A percentile compares a stretch with the other conserved stretches of the same genome.
Conservation (phyloP, 2,329 filamentous ascomycete species). For the Fusarium sp. region DNA sequence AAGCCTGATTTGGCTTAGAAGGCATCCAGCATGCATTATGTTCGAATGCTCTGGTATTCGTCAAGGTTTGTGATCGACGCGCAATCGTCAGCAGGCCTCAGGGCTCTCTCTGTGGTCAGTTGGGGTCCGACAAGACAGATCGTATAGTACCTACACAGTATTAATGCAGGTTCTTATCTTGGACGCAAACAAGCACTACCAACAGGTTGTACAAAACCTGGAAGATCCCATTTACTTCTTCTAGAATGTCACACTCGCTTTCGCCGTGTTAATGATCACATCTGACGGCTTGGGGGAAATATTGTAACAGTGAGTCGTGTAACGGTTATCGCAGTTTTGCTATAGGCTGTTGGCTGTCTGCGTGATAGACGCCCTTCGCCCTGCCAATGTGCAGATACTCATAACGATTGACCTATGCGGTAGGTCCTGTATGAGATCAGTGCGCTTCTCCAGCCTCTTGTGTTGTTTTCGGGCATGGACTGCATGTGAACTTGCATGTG, state of each 20-base stretch:
- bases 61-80: background rate
- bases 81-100: background rate
- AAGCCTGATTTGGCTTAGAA: background rate
- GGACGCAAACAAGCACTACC: background rate
- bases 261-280: background rate
- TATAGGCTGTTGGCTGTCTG: background rate
- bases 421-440: slow-evolving; percentile 3
- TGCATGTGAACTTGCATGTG: slow-evolving; percentile 8
- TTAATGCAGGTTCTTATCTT: background rate
- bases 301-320: background rate
- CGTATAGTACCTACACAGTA: background rate
- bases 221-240: slow-evolving; percentile 5
- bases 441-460: slow-evolving; percentile 11
- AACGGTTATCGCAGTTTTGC: background rate
- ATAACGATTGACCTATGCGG: background rate
- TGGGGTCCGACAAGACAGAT: slow-evolving; percentile 1
- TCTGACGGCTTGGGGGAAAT: background rate
- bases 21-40: background rate
- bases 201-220: background rate
- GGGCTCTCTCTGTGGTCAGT: slow-evolving; percentile 10
- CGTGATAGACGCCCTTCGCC: slow-evolving; percentile 15
- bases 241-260: slow-evolving; percentile 21
- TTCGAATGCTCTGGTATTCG: background rate
- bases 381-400: slow-evolving; percentile 6
- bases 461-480: background rate